Conservation (phyloP, 495 filamentous ascomycete genomes). For the Podospora didyma region DNA sequence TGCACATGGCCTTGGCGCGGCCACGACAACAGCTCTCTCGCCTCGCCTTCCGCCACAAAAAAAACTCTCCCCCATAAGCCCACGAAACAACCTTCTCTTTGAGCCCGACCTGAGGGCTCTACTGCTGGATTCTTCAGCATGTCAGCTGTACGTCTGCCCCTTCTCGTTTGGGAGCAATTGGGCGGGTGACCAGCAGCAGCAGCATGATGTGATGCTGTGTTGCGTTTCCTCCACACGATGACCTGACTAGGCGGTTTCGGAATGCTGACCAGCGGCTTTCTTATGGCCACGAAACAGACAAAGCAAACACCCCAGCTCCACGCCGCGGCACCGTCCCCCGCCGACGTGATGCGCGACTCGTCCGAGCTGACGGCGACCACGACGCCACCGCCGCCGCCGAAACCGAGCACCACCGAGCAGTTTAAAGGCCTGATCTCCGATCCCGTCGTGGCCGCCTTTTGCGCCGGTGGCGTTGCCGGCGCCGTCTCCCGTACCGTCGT, state of each 20-base stretch:
- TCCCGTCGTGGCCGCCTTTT: conserved; percentile 84
- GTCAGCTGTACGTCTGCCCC: conserved; percentile 23
- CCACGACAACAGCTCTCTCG: too few species aligned
- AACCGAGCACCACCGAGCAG: conserved; percentile 15
- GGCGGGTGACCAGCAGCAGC: not conserved
- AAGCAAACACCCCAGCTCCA: conserved; percentile 6
- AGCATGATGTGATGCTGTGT: not conserved
- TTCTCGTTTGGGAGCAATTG: not conserved
- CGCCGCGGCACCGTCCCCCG: not conserved
- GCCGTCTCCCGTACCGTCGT: conserved; percentile 97
- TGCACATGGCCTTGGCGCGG: too few species aligned
- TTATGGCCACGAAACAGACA: conserved; percentile 4
- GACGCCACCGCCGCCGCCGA: conserved; percentile 5
- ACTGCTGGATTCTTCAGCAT: conserved; percentile 19
- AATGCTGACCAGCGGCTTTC: conserved; percentile 1
- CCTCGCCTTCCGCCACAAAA: too few species aligned
- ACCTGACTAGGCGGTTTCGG: not conserved
- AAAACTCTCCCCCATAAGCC: too few species aligned
- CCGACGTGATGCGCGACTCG: not conserved
- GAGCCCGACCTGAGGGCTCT: not conserved
- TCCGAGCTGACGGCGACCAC: not conserved
- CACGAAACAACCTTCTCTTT: too few species aligned
- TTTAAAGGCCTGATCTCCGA: conserved; percentile 57
- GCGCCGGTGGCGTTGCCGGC: conserved; percentile 92
- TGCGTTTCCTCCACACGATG: too few species aligned